Base-by-base conservation (phyloP, 768 basidiomycete species). In the Hypsizygus marmoreus region DNA sequence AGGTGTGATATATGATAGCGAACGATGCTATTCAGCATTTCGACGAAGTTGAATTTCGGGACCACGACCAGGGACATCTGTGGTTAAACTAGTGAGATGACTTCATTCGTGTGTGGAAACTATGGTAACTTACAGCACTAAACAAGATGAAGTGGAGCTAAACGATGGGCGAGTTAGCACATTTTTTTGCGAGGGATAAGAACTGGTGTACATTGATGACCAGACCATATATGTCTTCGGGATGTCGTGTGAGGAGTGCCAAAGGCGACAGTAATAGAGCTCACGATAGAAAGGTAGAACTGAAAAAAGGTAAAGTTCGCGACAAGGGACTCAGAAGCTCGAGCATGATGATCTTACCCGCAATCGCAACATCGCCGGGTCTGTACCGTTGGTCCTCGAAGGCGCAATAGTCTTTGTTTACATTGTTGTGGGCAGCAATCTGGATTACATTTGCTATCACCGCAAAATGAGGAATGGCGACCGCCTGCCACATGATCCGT, bases 371-470 rank as follows among this genome's bases (percentile, higher is more conserved):
- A 56, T 88, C 86, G 4, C 85, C 84, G 3, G 80, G 73, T 43
- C 74, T 71, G 56, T 76, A 84, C 23, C 82, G 68, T 31, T 71
- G 74, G 28, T 76, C 72, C 32, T 81, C 65, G 61, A 68, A 73
- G 12, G 59, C 52, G 23, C 67, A 69, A 50, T 74, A 72, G 25
- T 73, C 59, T 35, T 75, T 65, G 35, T 77, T 73, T 11, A 81
- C 62, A 33, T 70, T 74, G 42, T 77, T 67, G 54, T 83, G 82
- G 11, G 67, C 69, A 8, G 78, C 80, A 9, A 80, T 59, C 57
- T 82, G 83, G 25, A 87, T 66, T n/a, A 82, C 66, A 47, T 86
- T 85, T 11, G 80, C 75, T 43, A 86, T 80, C 11, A 77, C 59
- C 2, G 81, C 64, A 59, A 74, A 76, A 56, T 84, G 83, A 5